phyloP scores from a whole-genome alignment of 371 early-diverging fungal genomes.

The Nematocida ausubeli region DNA sequence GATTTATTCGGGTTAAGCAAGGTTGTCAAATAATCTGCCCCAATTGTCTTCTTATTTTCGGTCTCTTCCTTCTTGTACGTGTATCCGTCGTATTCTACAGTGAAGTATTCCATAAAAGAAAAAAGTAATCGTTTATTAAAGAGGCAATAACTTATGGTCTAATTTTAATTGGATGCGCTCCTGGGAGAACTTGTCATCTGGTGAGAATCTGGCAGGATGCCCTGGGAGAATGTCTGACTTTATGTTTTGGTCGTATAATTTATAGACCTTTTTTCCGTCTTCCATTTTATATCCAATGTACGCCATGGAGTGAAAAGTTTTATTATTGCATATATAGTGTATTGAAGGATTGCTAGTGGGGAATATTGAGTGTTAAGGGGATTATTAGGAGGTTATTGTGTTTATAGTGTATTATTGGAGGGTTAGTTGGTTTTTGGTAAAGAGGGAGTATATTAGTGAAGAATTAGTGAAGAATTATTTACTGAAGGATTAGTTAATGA shows the following conservation, averaged over 20 bases:
- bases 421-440: no score
- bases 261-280: conserved; percentile 59
- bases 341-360: no score
- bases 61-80: conserved; percentile 52
- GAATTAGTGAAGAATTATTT: no score
- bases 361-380: no score
- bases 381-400: no score
- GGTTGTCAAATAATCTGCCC: conserved; percentile 23
- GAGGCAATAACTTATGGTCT: conserved; percentile 58
- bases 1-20: background rate
- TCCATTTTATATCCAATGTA: conserved; percentile 56
- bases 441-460: no score
- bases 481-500: no score
- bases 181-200: conserved; percentile 63
- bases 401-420: no score
- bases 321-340: no score
- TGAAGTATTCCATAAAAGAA: conserved; percentile 57
- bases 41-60: conserved; percentile 18
- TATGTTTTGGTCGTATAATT: conserved; percentile 52
- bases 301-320: conserved; percentile 44
- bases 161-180: conserved; percentile 63
- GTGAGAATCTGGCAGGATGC: conserved; percentile 65
- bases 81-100: conserved; percentile 54
- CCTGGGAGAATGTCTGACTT: conserved; percentile 42
- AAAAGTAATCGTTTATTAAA: no score